A percentile compares a stretch with the other conserved stretches of the same genome.
These are phyloP conservation scores for Solanum hybrid DNA, from an alignment of 305 asterid genomes.

Conservation along the genomic window DNA sequence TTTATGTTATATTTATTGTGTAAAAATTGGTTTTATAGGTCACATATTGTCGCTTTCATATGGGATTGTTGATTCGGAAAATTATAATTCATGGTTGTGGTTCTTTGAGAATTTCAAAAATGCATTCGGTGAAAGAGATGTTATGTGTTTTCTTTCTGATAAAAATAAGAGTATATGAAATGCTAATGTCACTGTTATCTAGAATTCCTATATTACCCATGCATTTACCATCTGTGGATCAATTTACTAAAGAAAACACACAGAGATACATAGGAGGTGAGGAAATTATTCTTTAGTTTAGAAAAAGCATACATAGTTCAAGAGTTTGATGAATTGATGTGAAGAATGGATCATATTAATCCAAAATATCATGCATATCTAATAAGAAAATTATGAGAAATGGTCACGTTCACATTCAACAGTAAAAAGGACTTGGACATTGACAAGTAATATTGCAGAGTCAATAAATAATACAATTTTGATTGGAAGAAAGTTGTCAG, in stretches of 20 bases:
- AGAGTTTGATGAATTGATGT: not conserved
- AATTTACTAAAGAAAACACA: not conserved
- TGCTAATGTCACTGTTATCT: no score
- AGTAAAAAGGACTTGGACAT: not conserved
- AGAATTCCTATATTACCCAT: not conserved
- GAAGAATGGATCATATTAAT: not conserved
- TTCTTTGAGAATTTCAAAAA: not conserved
- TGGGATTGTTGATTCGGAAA: not conserved
- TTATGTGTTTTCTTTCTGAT: no score
- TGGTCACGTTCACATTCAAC: not conserved
- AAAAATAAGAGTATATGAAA: not conserved
- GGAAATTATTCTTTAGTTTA: not conserved
- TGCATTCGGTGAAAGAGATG: not conserved
- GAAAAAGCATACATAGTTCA: not conserved
- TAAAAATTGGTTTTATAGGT: not conserved
- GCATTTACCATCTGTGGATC: not conserved
- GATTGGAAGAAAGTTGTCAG: not conserved
- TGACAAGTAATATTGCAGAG: no score
- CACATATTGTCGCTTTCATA: not conserved
- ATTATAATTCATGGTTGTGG: not conserved
- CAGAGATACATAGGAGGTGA: not conserved
- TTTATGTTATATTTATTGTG: not conserved
- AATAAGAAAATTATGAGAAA: no score
- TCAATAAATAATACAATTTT: no score
- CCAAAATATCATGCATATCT: not conserved